Conservation (phyloP, 768 basidiomycete species). For the Pleurotus ostreatus region DNA sequence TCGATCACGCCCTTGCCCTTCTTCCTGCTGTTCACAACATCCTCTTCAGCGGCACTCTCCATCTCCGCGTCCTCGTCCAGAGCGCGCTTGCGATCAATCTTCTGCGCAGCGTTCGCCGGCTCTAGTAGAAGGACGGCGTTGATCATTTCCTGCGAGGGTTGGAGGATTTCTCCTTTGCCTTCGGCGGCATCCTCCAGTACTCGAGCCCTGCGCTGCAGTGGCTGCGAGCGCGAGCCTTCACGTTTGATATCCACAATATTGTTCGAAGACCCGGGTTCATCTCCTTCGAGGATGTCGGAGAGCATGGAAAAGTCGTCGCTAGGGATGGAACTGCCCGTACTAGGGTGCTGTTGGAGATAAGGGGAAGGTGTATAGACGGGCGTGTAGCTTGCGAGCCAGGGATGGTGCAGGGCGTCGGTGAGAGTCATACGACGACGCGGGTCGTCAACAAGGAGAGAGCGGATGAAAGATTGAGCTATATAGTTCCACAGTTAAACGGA, state of each 20-base stretch:
- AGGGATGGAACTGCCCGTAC: slow-evolving; percentile 7
- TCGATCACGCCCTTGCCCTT: background rate
- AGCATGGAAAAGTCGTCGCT: slow-evolving; percentile 21
- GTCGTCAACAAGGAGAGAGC: slow-evolving; percentile 56
- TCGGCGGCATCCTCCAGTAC: slow-evolving; percentile 45
- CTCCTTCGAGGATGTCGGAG: slow-evolving; percentile 10
- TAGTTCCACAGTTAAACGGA: too few relatives aligned
- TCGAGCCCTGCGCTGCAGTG: slow-evolving; percentile 46
- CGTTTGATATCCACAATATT: slow-evolving; percentile 9
- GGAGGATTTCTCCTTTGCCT: slow-evolving; percentile 37
- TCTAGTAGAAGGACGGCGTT: slow-evolving; percentile 29
- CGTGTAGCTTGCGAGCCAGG: slow-evolving; percentile 58
- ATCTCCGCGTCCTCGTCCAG: slow-evolving; percentile 28
- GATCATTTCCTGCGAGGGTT: slow-evolving; percentile 60
- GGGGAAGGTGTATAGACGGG: slow-evolving; percentile 20
- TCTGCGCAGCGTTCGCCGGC: slow-evolving; percentile 10
- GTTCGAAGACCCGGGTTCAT: slow-evolving; percentile 6
- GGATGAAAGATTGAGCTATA: slow-evolving; percentile 69
- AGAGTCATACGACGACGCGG: slow-evolving; percentile 71
- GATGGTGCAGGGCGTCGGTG: slow-evolving; percentile 61
- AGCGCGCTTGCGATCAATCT: slow-evolving; percentile 36
- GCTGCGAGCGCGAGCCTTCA: slow-evolving; percentile 26
- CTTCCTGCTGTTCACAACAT: slow-evolving; percentile 13
- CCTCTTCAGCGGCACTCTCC: slow-evolving; percentile 38
- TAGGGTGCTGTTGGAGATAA: background rate